Evolutionary conservation across 192 early-diverging fungal genomes (phyloP).

Genomic region (Coemansia sp.): DNA sequence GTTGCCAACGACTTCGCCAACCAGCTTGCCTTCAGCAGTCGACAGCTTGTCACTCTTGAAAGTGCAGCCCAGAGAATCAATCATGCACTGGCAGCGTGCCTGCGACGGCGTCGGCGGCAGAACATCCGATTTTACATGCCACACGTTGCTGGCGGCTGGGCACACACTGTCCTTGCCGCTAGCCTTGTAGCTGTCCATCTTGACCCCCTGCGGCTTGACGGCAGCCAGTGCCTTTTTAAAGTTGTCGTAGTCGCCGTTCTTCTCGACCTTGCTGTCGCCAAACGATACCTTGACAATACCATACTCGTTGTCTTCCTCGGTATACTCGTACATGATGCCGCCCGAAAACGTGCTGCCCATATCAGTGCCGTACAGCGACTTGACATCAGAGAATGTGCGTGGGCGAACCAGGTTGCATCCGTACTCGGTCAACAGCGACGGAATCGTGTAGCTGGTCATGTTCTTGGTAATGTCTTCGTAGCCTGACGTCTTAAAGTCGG

Average conservation of each 20-base stretch:
- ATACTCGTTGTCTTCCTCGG: conserved; percentile 71
- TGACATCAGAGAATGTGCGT: conserved; percentile 66
- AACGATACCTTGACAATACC: conserved; percentile 64
- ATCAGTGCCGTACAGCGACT: conserved; percentile 64
- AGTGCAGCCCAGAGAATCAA: conserved; percentile 59
- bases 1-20: conserved; percentile 38
- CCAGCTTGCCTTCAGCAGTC: conserved; percentile 17
- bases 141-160: conserved; percentile 53
- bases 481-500: conserved; percentile 64
- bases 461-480: conserved; percentile 67
- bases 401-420: conserved; percentile 71
- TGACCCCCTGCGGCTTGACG: conserved; percentile 58
- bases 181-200: conserved; percentile 57
- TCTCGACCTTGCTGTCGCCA: conserved; percentile 41
- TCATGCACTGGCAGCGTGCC: conserved; percentile 65
- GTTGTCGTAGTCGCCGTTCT: conserved; percentile 60
- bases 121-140: conserved; percentile 55
- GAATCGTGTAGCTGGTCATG: conserved; percentile 62
- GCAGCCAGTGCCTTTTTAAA: conserved; percentile 53
- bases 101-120: conserved; percentile 67
- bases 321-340: conserved; percentile 74
- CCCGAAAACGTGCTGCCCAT: conserved; percentile 68
- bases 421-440: conserved; percentile 72
- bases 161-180: conserved; percentile 50
- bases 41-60: conserved; percentile 29